Evolutionary conservation across 768 basidiomycete species (phyloP), one percentile per base, ranked within the genome.

Genomic region (Pulveroboletus sp.): DNA sequence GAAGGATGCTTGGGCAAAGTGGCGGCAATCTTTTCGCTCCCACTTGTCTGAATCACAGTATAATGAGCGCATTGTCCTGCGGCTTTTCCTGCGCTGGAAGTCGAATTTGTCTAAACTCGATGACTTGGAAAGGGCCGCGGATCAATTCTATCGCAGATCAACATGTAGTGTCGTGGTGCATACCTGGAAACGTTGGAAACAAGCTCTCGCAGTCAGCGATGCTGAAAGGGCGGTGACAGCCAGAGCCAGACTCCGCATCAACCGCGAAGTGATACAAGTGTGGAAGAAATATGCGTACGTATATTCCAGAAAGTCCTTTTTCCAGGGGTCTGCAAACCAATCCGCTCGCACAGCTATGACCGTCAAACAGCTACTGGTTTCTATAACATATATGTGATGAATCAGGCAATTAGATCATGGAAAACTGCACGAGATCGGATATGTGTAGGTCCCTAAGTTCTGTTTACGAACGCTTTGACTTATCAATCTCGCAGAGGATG

Each of bases 221-320:
- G 70, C 73, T 2, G 80, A 82, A 62, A 74, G 64, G 43, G 56
- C 63, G 0, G 64, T 88, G 51, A 54, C 62, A 1, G 71, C 73
- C 36, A 74, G 70, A 47, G 70, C 79, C 3, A 72, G 73, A 21
- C 59, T 73, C 24, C 75, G 86, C 49, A 65, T 86, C 35, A 68
- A 80, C 56, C 67, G 68, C 10, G 69, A 71, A 37, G 69, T 71
- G 5, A 67, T 89, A 60, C 68, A 72, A 44, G 53, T 63, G 17
- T 92, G 89, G 89, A 79, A 76, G 54, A 71, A 65, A 38, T 71
- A 74, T 51, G 64, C 73, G 86, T 86, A 57, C 62, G 82, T 69
- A 5, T 30, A 49, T 55, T 53, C 36, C 30, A 28, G 8, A 28
- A 28, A 28, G 21, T 21, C 21, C 21, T 26, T 26, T 39, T 46